Conservation (phyloP, 495 filamentous ascomycete genomes). For the Penicillium tannophilum region DNA sequence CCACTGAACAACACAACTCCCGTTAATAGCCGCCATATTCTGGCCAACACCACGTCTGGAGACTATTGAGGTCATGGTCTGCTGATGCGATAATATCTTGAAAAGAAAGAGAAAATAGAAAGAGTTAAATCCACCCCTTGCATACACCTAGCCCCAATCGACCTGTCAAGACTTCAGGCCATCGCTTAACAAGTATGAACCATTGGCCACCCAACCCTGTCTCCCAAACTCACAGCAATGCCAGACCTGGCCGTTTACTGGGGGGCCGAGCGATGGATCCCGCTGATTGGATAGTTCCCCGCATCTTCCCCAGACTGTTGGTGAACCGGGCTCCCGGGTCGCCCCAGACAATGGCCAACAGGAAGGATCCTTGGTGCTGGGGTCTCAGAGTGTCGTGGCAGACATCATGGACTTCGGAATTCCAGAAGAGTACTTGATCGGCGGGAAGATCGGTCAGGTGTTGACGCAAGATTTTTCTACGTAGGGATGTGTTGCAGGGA, state of each 20-base stretch:
- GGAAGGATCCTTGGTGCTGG: conserved; percentile 1
- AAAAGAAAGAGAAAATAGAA: background rate
- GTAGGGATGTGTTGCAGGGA: background rate
- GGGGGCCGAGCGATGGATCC: background rate
- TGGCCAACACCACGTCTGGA: background rate
- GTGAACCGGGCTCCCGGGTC: background rate
- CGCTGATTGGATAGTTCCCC: conserved; percentile 3
- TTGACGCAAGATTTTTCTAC: background rate
- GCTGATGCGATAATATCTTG: background rate
- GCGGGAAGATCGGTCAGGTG: background rate
- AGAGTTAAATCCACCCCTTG: background rate
- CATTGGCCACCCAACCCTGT: conserved; percentile 1
- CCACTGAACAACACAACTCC: background rate
- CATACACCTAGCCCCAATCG: conserved; percentile 1
- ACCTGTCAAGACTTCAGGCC: background rate
- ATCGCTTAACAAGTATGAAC: background rate
- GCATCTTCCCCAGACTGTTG: conserved; percentile 6
- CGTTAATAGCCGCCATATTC: background rate
- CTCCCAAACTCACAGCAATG: background rate
- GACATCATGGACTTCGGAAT: conserved; percentile 1
- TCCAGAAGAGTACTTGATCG: background rate
- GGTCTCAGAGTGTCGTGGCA: background rate
- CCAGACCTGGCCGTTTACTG: background rate
- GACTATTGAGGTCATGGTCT: background rate
- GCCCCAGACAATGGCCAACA: background rate